Conservation (phyloP, 116 monocot species). For the Zostera marina region DNA sequence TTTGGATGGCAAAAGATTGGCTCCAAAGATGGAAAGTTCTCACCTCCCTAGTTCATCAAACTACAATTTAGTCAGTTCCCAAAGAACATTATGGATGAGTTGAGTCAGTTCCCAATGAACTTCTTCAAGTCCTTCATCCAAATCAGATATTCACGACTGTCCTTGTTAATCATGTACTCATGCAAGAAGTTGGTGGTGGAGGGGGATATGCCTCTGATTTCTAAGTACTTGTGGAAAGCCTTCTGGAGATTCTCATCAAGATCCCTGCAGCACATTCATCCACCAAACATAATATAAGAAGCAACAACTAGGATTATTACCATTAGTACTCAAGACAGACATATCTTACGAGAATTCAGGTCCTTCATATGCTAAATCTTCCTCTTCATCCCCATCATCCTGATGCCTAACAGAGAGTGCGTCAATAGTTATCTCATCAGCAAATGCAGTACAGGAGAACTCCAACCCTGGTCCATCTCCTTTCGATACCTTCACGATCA, state of each 20-base stretch:
- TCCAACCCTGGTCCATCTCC: constrained; percentile 37
- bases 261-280: constrained; percentile 25
- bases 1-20: too few relatives aligned
- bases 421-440: constrained; percentile 75
- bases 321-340: neutral
- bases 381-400: constrained; percentile 26
- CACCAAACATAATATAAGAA: neutral
- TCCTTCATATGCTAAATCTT: constrained; percentile 75
- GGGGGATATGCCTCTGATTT: constrained; percentile 66
- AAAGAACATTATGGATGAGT: too few relatives aligned
- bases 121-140: constrained; percentile 77
- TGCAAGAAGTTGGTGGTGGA: constrained; percentile 71
- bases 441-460: constrained; percentile 76
- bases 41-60: too few relatives aligned
- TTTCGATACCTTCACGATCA: constrained; percentile 43
- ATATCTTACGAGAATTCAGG: constrained; percentile 78
- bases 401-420: constrained; percentile 47
- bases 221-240: constrained; percentile 81
- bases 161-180: constrained; percentile 99
- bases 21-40: too few relatives aligned
- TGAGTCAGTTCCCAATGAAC: constrained; percentile 46
- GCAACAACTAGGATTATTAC: neutral
- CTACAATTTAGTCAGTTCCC: too few relatives aligned
- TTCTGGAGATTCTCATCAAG: constrained; percentile 89
- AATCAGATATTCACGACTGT: constrained; percentile 62